Evolutionary conservation across 2,329 filamentous ascomycete species (phyloP), one percentile per base, ranked within the genome.

Genomic region (Fusarium sp.): DNA sequence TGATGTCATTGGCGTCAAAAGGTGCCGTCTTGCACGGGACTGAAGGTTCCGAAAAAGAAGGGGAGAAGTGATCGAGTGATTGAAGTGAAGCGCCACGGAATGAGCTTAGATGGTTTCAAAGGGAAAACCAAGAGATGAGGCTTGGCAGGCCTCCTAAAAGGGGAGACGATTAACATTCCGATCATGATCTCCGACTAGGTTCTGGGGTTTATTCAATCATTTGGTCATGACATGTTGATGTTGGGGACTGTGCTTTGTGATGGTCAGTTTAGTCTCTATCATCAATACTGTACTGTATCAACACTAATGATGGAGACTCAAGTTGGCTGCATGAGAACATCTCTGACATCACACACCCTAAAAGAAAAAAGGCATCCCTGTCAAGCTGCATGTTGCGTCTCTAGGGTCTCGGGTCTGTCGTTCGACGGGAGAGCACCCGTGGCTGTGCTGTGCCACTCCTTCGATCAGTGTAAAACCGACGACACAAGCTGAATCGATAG

Each of bases 1-100:
- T 71, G 68, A 71, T 71, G 68, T 71, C 68, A 71, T 72, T 71
- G 64, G 52, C 54, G 61, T 61, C 67, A 43, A 29, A 44, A 55
- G 53, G 47, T 58, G 61, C 49, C 42, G 56, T 68, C 58, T 45
- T 58, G 50, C 42, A 59, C 59, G 45, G 34, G 43, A 68, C 15
- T 59, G 46, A 65, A 52, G 29, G 54, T 43, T 55, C 63, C 59
- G 64, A 55, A 53, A 42, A 53, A 22, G 18, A 53, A 58, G 51
- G 27, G 25, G 60, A 49, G 56, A n/a, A 53, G 27, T 49, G n/a
- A 55, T 38, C 30, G 40, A 55, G 29, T 7, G 50, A 45, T 44
- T 15, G 43, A 61, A 58, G 56, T 47, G 51, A 71, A 57, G 59
- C 64, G 68, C 68, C 68, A 71, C 63, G 55, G 14, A 54, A 50